Evolutionary conservation across 1,139 yeast genomes (phyloP), one percentile per base, ranked within the genome.

Genomic region (Pichia cactophila): DNA sequence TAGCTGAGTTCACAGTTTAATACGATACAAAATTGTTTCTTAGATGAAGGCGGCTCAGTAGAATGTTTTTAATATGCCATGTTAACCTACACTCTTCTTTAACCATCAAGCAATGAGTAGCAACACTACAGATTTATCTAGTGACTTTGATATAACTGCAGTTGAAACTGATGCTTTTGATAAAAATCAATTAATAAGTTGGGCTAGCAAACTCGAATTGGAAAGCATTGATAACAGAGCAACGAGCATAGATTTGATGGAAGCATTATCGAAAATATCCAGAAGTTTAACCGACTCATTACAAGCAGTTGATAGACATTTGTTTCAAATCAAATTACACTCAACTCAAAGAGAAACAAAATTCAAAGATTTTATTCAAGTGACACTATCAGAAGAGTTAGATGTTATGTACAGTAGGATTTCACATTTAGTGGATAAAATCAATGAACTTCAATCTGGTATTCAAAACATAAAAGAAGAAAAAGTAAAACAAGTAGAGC

Each of bases 151-250:
- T 29, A 10, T 41, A 2, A 42, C 44, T 5, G 41, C 45, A 2
- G 39, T 39, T 5, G 52, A 51, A n/a, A 42, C 43, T 2, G 47
- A 47, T 26, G 42, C 40, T 2, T 50, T 48, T 29, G 53, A 60
- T 39, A 57, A 55, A 29, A 54, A 56, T 14, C 59, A 59, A 26
- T 60, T 73, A 36, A 56, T 72, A 4, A 58, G 66, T 52, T 74
- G 78, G 78, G 77, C 77, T 0, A 67, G 72, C 9, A 66, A 69
- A 40, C 56, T 74, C 26, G 79, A 74, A 54, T 51, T 73, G 45
- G 78, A 74, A 53, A 63, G 71, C n/a, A 61, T 69, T 1, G 75
- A 70, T 33, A 56, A 71, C 26, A 56, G 74, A 39, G 66, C 65
- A 9, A 59, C 63, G 46, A 64, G 73, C 0, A 56, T 56, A 8